A percentile compares a stretch with the other conserved stretches of the same genome.
These are phyloP conservation scores for Fusarium sp. DNA, from an alignment of 2,329 filamentous ascomycete genomes.

Conservation along the genomic window DNA sequence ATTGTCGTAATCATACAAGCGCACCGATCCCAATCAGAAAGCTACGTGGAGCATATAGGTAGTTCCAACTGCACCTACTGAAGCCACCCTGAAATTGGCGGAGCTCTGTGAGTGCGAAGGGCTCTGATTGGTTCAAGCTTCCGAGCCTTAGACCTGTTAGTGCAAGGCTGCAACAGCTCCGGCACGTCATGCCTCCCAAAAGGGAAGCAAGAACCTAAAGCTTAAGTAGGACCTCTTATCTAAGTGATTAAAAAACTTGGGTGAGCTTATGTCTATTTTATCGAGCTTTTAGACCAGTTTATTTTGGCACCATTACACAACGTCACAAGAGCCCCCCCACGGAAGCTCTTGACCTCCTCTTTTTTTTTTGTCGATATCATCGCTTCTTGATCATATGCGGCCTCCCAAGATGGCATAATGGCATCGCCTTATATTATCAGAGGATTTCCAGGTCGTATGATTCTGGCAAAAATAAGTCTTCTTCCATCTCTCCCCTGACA, in stretches of 20 bases:
- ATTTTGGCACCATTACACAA: background rate
- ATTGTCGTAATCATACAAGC: slow-evolving; percentile 30
- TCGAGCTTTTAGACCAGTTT: background rate
- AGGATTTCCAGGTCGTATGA: slow-evolving; percentile 25
- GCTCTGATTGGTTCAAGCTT: slow-evolving; percentile 37
- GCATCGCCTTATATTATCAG: slow-evolving; percentile 9
- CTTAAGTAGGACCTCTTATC: background rate
- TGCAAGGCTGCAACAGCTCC: slow-evolving; percentile 42
- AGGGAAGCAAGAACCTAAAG: background rate
- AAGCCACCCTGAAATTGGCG: slow-evolving; percentile 23
- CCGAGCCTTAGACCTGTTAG: slow-evolving; percentile 25
- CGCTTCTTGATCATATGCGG: slow-evolving; percentile 14
- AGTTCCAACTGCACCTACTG: slow-evolving; percentile 27
- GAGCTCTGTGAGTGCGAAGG: background rate
- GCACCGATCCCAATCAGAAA: slow-evolving; percentile 38
- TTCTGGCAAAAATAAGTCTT: slow-evolving; percentile 3
- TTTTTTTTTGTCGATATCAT: slow-evolving; percentile 6
- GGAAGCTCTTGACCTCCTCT: slow-evolving; percentile 16
- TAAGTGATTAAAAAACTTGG: background rate
- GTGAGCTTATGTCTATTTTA: background rate
- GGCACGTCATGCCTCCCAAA: slow-evolving; percentile 29
- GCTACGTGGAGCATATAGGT: slow-evolving; percentile 40
- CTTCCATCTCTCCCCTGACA: background rate
- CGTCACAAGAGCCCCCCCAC: background rate
- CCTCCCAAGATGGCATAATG: slow-evolving; percentile 48